These are phyloP conservation scores for Puccinia horiana DNA, from an alignment of 1,284 basidiomycete species.

Conservation along the genomic window DNA sequence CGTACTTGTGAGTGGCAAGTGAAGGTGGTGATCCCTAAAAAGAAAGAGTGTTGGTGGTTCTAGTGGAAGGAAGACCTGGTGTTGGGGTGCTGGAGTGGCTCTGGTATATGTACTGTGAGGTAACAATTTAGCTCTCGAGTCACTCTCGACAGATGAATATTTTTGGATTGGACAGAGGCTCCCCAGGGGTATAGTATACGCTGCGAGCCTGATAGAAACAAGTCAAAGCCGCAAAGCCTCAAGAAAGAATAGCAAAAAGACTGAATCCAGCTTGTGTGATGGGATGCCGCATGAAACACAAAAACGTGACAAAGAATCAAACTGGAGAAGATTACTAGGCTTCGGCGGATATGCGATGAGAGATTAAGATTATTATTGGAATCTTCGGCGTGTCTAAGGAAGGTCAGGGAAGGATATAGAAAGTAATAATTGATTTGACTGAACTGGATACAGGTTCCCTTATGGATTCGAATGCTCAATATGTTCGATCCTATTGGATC, in stretches of 20 bases:
- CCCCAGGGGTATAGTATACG: background rate
- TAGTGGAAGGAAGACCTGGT: background rate
- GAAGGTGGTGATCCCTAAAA: background rate
- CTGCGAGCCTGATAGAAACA: slow-evolving; percentile 2
- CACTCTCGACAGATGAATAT: background rate
- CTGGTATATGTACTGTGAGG: background rate
- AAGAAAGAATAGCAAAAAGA: slow-evolving; percentile 12
- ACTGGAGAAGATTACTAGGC: slow-evolving; percentile 15
- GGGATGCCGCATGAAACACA: slow-evolving; percentile 13
- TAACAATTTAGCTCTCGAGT: background rate
- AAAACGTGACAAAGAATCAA: slow-evolving; percentile 30
- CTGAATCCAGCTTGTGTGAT: slow-evolving; percentile 20
- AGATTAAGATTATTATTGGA: background rate
- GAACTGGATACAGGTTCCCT: slow-evolving; percentile 22
- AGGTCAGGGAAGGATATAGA: slow-evolving; percentile 34
- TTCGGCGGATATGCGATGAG: slow-evolving; percentile 19
- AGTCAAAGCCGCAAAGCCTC: slow-evolving; percentile 27
- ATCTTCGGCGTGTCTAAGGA: slow-evolving; percentile 7
- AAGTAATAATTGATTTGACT: slow-evolving; percentile 6
- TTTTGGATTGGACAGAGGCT: background rate
- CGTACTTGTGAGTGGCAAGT: too few relatives aligned
- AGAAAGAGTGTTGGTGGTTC: background rate
- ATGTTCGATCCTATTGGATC: background rate
- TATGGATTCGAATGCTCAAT: slow-evolving; percentile 7
- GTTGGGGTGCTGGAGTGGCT: background rate